Percentiles rank a stretch among this genome's conserved stretches.
These are phyloP conservation scores for Annulohypoxylon bovei DNA, from an alignment of 495 filamentous ascomycete genomes.

Conservation along the genomic window DNA sequence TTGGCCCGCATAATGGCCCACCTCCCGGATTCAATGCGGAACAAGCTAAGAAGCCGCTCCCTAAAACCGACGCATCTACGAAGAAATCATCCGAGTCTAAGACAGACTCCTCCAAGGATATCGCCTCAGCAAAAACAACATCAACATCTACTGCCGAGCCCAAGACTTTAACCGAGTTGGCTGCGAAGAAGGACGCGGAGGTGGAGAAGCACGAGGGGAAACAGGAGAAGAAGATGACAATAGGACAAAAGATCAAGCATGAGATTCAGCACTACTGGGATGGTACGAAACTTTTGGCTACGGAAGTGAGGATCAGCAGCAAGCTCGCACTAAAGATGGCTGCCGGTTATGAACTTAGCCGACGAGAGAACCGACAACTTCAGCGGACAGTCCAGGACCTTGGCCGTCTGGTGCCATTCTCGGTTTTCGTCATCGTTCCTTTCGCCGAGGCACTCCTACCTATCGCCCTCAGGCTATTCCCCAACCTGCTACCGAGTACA, in stretches of 20 bases:
- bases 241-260: conserved; percentile 92
- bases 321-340: conserved; percentile 96
- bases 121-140: conserved; percentile 44
- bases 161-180: conserved; percentile 46
- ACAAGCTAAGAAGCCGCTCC: conserved; percentile 86
- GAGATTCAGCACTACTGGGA: conserved; percentile 97
- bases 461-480: conserved; percentile 91
- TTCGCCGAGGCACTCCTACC: conserved; percentile 97
- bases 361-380: conserved; percentile 91
- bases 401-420: conserved; percentile 92
- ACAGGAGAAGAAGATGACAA: conserved; percentile 75
- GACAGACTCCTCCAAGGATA: conserved; percentile 46
- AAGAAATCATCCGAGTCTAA: conserved; percentile 53
- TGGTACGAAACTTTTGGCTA: conserved; percentile 95
- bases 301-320: conserved; percentile 91
- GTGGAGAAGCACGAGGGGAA: conserved; percentile 77
- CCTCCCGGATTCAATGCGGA: conserved; percentile 95
- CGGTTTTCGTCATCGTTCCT: conserved; percentile 95
- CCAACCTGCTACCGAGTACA: conserved; percentile 94
- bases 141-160: conserved; percentile 25
- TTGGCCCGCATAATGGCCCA: conserved; percentile 67
- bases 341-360: conserved; percentile 93
- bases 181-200: conserved; percentile 47
- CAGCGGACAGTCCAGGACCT: conserved; percentile 93
- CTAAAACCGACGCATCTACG: conserved; percentile 55